phyloP scores from a whole-genome alignment of 169 alveolate species.

The Cryptosporidium canis region DNA sequence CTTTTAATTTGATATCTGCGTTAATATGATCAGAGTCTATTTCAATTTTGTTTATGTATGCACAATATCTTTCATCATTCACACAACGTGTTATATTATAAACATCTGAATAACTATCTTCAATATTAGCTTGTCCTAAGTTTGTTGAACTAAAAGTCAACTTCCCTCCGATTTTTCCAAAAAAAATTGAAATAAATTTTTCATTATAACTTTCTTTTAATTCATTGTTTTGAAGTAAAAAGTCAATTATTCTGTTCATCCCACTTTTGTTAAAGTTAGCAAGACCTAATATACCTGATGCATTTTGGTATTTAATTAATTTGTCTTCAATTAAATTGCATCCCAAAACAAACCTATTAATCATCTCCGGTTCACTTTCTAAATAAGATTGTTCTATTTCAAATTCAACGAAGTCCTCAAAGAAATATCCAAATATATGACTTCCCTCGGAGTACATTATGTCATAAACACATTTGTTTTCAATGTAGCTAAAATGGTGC shows the following conservation, averaged over 20 bases:
- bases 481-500: neutral
- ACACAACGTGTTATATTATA: conserved; percentile 1
- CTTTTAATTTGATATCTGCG: neutral
- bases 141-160: conserved; percentile 28
- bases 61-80: conserved; percentile 50
- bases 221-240: neutral
- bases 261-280: conserved; percentile 14
- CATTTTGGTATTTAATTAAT: conserved; percentile 74
- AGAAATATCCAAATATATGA: conserved; percentile 74
- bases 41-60: neutral
- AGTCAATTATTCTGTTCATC: neutral
- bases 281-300: conserved; percentile 78
- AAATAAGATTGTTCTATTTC: neutral
- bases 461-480: conserved; percentile 74
- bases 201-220: neutral
- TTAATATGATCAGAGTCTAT: neutral
- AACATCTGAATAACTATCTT: neutral
- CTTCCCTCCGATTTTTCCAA: conserved; percentile 9
- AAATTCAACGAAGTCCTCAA: conserved; percentile 73
- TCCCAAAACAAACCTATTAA: conserved; percentile 59
- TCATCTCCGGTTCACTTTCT: neutral
- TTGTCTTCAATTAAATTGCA: conserved; percentile 76
- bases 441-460: conserved; percentile 79
- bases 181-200: conserved; percentile 28
- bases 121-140: neutral